Evolutionary conservation across 768 basidiomycete species (phyloP).

Genomic region (Sutorius australiensis): DNA sequence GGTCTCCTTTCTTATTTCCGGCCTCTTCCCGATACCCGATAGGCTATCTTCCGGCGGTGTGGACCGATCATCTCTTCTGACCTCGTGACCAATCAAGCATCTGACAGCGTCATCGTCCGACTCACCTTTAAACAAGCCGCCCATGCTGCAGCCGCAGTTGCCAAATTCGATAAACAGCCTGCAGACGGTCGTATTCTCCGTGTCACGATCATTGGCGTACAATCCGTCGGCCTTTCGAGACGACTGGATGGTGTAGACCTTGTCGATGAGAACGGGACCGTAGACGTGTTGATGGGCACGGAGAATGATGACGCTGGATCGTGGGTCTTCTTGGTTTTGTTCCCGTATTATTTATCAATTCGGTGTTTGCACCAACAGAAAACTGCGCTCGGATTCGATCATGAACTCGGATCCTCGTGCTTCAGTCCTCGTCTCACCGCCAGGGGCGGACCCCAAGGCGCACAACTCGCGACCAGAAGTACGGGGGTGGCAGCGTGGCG

Average conservation of each 20-base stretch:
- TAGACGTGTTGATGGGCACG: constrained; percentile 55
- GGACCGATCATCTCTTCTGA: constrained; percentile 54
- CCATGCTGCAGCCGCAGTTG: constrained; percentile 63
- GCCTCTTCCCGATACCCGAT: constrained; percentile 2
- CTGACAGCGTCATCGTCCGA: constrained; percentile 53
- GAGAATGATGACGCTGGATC: constrained; percentile 42
- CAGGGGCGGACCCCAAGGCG: constrained; percentile 55
- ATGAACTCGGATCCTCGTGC: constrained; percentile 59
- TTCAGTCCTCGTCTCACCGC: constrained; percentile 62
- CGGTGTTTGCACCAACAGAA: constrained; percentile 41
- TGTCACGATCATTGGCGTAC: constrained; percentile 59
- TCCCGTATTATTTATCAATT: background rate
- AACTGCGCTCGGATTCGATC: constrained; percentile 82
- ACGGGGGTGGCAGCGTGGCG: constrained; percentile 29
- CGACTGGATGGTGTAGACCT: constrained; percentile 55
- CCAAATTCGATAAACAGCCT: constrained; percentile 74
- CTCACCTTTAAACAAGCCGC: constrained; percentile 66
- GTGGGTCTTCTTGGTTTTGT: constrained; percentile 34
- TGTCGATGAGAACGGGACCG: constrained; percentile 35
- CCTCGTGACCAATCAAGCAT: constrained; percentile 11
- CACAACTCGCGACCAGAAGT: constrained; percentile 27
- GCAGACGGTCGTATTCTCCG: constrained; percentile 76
- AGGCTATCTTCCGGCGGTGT: constrained; percentile 79
- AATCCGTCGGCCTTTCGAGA: constrained; percentile 52
- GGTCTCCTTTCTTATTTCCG: background rate